Percentiles rank a stretch among this genome's conserved stretches.
phyloP scores from a whole-genome alignment of 176 grass and related monocot genomes.

The Oropetium thomaeum region DNA sequence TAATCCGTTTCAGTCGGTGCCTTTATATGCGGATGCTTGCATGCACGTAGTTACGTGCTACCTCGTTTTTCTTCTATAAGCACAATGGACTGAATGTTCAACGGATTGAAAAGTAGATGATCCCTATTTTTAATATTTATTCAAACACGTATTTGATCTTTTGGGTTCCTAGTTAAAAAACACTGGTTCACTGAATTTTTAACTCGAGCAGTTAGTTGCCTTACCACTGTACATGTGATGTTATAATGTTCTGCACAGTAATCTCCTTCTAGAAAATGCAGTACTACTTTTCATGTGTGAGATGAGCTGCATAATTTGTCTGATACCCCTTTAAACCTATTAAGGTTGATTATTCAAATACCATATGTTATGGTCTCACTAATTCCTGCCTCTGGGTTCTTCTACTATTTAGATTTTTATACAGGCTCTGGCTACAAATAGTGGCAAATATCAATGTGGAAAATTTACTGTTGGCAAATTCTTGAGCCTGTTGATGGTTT shows the following conservation, averaged over 20 bases:
- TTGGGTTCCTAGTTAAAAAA: background rate
- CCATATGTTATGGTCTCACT: conserved; percentile 10
- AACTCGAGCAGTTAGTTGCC: background rate
- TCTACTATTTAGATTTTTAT: conserved; percentile 47
- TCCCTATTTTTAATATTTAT: too few relatives aligned
- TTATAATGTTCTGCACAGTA: background rate
- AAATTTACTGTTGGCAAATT: conserved; percentile 84
- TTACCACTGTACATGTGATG: background rate
- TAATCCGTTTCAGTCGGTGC: too few relatives aligned
- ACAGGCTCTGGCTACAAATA: conserved; percentile 49
- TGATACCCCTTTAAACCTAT: background rate
- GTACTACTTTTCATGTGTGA: background rate
- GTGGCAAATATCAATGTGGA: conserved; percentile 48
- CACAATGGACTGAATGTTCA: too few relatives aligned
- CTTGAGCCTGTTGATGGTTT: conserved; percentile 73
- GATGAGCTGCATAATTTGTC: background rate
- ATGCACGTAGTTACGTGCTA: too few relatives aligned
- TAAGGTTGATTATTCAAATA: conserved; percentile 4
- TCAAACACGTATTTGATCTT: background rate
- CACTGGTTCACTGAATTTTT: background rate
- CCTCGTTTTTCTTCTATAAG: too few relatives aligned
- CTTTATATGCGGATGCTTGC: too few relatives aligned
- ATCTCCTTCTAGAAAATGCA: background rate
- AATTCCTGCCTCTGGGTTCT: conserved; percentile 19
- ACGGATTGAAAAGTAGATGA: too few relatives aligned